Percentiles rank a stretch among this genome's conserved stretches.
Evolutionary conservation across 495 filamentous ascomycete species (phyloP).

Genomic region (Penicillium atrosanguineum): DNA sequence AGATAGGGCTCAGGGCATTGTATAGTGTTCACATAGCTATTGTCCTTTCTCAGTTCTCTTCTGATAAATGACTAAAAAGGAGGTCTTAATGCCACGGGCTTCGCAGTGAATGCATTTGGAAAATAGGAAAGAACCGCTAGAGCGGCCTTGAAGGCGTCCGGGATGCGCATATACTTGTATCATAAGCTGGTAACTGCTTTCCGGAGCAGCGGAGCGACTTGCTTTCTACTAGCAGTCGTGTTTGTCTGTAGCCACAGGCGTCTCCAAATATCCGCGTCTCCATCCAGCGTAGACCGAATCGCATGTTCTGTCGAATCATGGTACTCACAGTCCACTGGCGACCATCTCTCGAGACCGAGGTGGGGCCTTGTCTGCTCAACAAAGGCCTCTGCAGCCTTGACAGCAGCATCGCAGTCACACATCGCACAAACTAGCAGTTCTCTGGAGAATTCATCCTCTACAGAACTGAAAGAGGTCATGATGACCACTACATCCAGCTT

Average conservation of each 20-base stretch:
- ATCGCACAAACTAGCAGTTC: conserved; percentile 71
- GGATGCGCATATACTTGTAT: neutral
- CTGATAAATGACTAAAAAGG: too few species aligned
- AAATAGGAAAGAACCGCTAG: too few species aligned
- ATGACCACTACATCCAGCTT: conserved; percentile 65
- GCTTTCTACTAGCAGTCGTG: conserved; percentile 74
- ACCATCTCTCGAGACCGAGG: conserved; percentile 58
- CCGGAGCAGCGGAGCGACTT: conserved; percentile 82
- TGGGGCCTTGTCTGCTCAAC: conserved; percentile 39
- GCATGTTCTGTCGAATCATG: conserved; percentile 24
- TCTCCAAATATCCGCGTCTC: conserved; percentile 22
- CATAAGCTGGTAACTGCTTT: conserved; percentile 51
- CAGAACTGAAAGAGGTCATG: conserved; percentile 68
- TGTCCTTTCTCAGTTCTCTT: too few species aligned
- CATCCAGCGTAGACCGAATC: conserved; percentile 33
- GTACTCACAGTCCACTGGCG: conserved; percentile 41
- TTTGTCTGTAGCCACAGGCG: conserved; percentile 67
- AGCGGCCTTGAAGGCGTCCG: too few species aligned
- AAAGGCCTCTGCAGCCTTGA: conserved; percentile 54
- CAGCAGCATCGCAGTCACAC: conserved; percentile 36
- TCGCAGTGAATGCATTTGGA: too few species aligned
- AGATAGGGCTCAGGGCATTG: too few species aligned
- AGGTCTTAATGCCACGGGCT: too few species aligned
- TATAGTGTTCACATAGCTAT: too few species aligned
- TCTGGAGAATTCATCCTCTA: conserved; percentile 54